phyloP scores from a whole-genome alignment of 1,284 basidiomycete species.

The Cutaneotrichosporon sp. region DNA sequence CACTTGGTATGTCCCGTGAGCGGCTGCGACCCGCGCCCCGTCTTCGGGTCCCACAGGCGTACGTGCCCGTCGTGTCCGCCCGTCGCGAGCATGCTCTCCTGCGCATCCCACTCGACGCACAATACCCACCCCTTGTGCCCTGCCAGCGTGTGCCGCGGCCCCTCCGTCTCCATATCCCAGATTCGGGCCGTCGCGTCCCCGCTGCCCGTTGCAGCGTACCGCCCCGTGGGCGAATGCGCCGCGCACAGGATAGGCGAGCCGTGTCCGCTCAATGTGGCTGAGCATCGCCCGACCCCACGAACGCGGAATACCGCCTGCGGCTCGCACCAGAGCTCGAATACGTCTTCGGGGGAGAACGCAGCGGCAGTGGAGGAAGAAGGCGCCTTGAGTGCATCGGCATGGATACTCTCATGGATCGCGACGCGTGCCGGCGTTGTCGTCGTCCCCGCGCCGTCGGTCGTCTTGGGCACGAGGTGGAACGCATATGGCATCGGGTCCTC shows the following conservation, averaged over 20 bases:
- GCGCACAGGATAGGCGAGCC: constrained; percentile 91
- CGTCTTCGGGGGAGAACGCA: constrained; percentile 72
- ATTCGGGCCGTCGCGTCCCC: constrained; percentile 89
- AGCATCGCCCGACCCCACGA: constrained; percentile 85
- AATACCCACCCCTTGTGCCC: constrained; percentile 96
- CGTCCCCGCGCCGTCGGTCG: background rate
- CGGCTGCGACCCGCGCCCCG: constrained; percentile 77
- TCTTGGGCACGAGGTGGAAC: constrained; percentile 65
- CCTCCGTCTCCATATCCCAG: constrained; percentile 93
- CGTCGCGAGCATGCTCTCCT: constrained; percentile 83
- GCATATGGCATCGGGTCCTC: constrained; percentile 85
- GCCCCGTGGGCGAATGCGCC: constrained; percentile 88
- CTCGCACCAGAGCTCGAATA: constrained; percentile 78
- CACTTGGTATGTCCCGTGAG: constrained; percentile 92
- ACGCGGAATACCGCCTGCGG: constrained; percentile 96
- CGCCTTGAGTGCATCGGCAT: constrained; percentile 69
- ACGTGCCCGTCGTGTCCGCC: constrained; percentile 87
- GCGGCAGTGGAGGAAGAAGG: constrained; percentile 26
- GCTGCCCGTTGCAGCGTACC: constrained; percentile 85
- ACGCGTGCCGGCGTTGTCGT: constrained; percentile 55
- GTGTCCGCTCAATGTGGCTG: constrained; percentile 82
- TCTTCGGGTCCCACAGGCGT: constrained; percentile 83
- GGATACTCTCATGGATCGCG: constrained; percentile 73
- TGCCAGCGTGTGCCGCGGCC: constrained; percentile 75
- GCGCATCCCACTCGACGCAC: constrained; percentile 93